phyloP scores from a whole-genome alignment of 371 early-diverging fungal genomes.

The Mucor circinelloides region DNA sequence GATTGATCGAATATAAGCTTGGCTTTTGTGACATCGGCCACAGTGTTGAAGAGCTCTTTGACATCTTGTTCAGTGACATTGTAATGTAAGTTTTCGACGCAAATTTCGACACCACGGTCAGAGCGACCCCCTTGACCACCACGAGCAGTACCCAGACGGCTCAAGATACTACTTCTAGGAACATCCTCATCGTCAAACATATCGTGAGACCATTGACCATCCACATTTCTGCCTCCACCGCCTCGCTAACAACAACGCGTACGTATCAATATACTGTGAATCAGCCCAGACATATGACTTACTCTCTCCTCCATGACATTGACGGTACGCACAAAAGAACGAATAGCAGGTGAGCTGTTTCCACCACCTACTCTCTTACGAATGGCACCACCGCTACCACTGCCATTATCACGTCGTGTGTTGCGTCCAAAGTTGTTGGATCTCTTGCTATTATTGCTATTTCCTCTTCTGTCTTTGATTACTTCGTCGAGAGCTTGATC shows the following conservation, averaged over 20 bases:
- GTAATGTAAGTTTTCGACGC: conserved; percentile 44
- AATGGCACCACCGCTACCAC: conserved; percentile 24
- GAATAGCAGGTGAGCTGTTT: conserved; percentile 13
- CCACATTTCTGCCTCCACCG: conserved; percentile 15
- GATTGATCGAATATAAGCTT: conserved; percentile 41
- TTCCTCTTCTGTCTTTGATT: conserved; percentile 41
- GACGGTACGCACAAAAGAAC: conserved; percentile 42
- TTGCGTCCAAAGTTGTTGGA: not conserved
- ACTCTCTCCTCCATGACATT: conserved; percentile 25
- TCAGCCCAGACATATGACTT: conserved; percentile 7
- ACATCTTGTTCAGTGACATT: conserved; percentile 47
- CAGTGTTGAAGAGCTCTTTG: conserved; percentile 43
- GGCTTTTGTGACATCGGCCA: conserved; percentile 38
- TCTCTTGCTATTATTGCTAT: conserved; percentile 3
- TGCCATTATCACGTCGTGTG: conserved; percentile 2
- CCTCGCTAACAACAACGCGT: conserved; percentile 11
- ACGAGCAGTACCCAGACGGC: conserved; percentile 30
- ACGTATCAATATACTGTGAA: not conserved
- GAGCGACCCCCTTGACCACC: not conserved
- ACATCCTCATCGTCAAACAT: conserved; percentile 36
- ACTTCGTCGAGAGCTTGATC: conserved; percentile 59
- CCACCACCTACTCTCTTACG: conserved; percentile 29
- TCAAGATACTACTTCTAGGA: conserved; percentile 17
- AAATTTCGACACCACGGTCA: conserved; percentile 12
- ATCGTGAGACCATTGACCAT: conserved; percentile 43